These are phyloP conservation scores for Tolypocladium capitatum DNA, from an alignment of 2,329 filamentous ascomycete species.

Conservation along the genomic window DNA sequence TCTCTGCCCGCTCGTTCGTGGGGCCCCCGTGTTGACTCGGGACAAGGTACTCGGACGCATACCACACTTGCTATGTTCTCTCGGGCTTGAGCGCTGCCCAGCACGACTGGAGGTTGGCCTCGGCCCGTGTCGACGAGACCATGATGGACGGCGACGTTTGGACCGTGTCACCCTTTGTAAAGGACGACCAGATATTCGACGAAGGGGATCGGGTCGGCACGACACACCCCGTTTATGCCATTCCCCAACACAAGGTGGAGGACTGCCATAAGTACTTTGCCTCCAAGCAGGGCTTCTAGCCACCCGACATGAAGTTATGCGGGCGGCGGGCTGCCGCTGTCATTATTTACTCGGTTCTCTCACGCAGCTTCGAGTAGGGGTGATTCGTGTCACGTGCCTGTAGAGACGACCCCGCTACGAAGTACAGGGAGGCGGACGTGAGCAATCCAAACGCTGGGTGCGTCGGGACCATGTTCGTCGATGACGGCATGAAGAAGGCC, in stretches of 20 bases:
- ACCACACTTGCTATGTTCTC: slow-evolving; percentile 88
- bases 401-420: not conserved
- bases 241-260: slow-evolving; percentile 58
- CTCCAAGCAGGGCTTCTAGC: slow-evolving; percentile 42
- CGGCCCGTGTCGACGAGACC: slow-evolving; percentile 17
- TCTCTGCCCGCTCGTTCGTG: slow-evolving; percentile 1
- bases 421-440: not conserved
- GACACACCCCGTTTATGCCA: slow-evolving; percentile 74
- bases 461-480: not conserved
- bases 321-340: not conserved
- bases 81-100: slow-evolving; percentile 74
- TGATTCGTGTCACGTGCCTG: not conserved
- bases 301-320: slow-evolving; percentile 1
- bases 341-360: not conserved
- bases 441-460: not conserved
- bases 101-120: slow-evolving; percentile 44
- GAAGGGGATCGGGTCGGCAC: slow-evolving; percentile 55
- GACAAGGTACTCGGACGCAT: slow-evolving; percentile 58
- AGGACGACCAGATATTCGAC: slow-evolving; percentile 52
- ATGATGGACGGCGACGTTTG: slow-evolving; percentile 27
- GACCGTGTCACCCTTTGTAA: slow-evolving; percentile 34
- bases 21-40: slow-evolving; percentile 1
- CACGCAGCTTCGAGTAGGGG: not conserved
- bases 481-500: not conserved
- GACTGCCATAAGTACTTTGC: slow-evolving; percentile 53